Evolutionary conservation across 768 basidiomycete genomes (phyloP), one percentile per base, ranked within the genome.

Genomic region (Pleurotus giganteus): DNA sequence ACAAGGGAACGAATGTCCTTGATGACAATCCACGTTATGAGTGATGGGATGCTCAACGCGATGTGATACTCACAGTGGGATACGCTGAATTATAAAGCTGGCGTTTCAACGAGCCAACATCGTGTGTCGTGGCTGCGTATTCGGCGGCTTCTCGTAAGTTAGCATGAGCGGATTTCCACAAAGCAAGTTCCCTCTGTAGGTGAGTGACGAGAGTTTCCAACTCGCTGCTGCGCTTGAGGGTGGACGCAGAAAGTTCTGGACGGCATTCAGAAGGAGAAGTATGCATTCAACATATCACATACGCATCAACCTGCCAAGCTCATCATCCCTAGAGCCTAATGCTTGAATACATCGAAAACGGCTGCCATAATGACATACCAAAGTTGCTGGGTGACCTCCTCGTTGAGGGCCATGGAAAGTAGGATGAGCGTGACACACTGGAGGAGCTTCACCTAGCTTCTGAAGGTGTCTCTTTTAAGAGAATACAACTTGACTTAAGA

Each of bases 161-260:
- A 13, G 84, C 71, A 65, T 88, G 86, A 21, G 86, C 87, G 62
- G 82, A 81, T 68, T 86, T 88, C 85, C 85, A 87, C 23, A 86
- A 80, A 17, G 74, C 71, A 24, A 89, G 71, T 68, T 91, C 88
- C 37, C 82, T 71, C 65, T 89, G 86, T 39, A 90, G 76, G 60
- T 88, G 86, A 29, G 78, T 72, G 45, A 89, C 78, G 55, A 84
- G 79, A 46, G 72, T 76, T 69, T 88, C 85, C 17, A 91, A 74
- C 59, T 83, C 82, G 42, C 72, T 65, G 63, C 88, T 87, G 43
- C 81, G 79, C 62, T 83, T 80, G 61, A 88, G 66, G 12, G 87
- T 89, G 43, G 76, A 74, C 34, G 75, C 74, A 36, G 87, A 88
- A 53, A 89, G 78, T 65, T 77, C 88, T 89, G 55, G 26, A 36